Evolutionary conservation across 2,329 filamentous ascomycete genomes (phyloP).

Genomic region (Paecilomyces sp.): DNA sequence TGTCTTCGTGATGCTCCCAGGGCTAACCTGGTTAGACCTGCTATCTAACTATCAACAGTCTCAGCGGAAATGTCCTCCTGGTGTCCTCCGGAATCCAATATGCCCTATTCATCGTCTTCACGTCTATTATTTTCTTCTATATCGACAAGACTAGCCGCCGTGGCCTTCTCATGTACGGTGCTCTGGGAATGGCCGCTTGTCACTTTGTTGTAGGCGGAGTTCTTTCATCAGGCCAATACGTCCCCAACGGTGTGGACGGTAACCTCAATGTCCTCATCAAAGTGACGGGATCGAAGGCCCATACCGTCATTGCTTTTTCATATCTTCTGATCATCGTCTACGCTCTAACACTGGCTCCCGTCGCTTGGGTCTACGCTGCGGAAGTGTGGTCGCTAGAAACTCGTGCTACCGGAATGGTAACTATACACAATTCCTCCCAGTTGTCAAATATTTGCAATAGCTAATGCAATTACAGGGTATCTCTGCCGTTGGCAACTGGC

Average conservation of each 20-base stretch:
- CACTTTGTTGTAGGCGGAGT: slow-evolving; percentile 43
- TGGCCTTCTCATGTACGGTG: slow-evolving; percentile 9
- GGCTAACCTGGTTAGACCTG: not conserved
- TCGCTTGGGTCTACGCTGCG: slow-evolving; percentile 59
- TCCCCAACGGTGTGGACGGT: slow-evolving; percentile 39
- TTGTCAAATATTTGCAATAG: too few species aligned
- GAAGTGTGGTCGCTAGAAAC: slow-evolving; percentile 59
- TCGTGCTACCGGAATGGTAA: slow-evolving; percentile 51
- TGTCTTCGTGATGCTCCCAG: too few species aligned
- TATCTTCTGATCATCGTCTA: slow-evolving; percentile 60
- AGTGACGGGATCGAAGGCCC: slow-evolving; percentile 47
- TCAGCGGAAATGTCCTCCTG: slow-evolving; percentile 27
- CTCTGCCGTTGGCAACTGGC: slow-evolving; percentile 48
- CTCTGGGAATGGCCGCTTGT: slow-evolving; percentile 27
- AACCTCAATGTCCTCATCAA: slow-evolving; percentile 48
- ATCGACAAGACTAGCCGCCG: slow-evolving; percentile 12
- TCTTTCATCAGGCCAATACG: slow-evolving; percentile 33
- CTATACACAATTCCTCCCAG: not conserved
- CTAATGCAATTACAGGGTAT: slow-evolving; percentile 19
- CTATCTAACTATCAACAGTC: slow-evolving; percentile 2
- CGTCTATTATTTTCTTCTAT: slow-evolving; percentile 16
- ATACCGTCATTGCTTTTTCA: slow-evolving; percentile 59
- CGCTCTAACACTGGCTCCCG: slow-evolving; percentile 55
- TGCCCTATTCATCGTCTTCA: slow-evolving; percentile 24
- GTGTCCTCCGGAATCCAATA: slow-evolving; percentile 24